These are phyloP conservation scores for Agmasoma carcini DNA, from an alignment of 371 early-diverging fungal genomes.

Conservation along the genomic window DNA sequence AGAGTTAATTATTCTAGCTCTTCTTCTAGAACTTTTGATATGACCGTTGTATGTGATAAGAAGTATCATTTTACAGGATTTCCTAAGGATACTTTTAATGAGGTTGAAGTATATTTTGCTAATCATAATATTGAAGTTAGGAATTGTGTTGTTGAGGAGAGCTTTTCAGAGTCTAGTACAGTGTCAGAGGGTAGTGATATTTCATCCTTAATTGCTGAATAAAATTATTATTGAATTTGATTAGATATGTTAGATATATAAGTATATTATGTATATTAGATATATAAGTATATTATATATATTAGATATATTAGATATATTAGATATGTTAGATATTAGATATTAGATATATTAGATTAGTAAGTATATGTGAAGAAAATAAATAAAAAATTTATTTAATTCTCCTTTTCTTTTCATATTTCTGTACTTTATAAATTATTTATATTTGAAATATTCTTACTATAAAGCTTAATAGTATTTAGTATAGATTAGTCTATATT, in stretches of 20 bases:
- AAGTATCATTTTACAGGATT: conserved; percentile 47
- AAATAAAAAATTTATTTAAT: too few species aligned
- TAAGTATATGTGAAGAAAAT: too few species aligned
- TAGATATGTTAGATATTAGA: neutral
- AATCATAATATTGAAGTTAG: conserved; percentile 40
- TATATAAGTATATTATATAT: too few species aligned
- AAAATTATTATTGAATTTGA: too few species aligned
- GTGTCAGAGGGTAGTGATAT: conserved; percentile 23
- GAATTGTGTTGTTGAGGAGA: conserved; percentile 49
- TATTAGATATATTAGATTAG: neutral
- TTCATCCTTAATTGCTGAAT: too few species aligned
- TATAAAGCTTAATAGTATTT: too few species aligned
- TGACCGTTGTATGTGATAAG: conserved; percentile 42
- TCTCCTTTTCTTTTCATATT: too few species aligned
- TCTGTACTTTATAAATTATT: too few species aligned
- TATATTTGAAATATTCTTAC: too few species aligned
- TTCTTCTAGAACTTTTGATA: conserved; percentile 54
- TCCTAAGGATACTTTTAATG: conserved; percentile 49
- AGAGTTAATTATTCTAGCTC: conserved; percentile 50
- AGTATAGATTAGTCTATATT: too few species aligned
- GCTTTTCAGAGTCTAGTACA: conserved; percentile 1
- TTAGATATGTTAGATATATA: too few species aligned
- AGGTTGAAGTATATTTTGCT: conserved; percentile 48
- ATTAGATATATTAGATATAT: neutral
- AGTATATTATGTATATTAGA: too few species aligned